Base-by-base conservation (phyloP, 1,139 yeast species). In the Magnusiomyces paraingens region DNA sequence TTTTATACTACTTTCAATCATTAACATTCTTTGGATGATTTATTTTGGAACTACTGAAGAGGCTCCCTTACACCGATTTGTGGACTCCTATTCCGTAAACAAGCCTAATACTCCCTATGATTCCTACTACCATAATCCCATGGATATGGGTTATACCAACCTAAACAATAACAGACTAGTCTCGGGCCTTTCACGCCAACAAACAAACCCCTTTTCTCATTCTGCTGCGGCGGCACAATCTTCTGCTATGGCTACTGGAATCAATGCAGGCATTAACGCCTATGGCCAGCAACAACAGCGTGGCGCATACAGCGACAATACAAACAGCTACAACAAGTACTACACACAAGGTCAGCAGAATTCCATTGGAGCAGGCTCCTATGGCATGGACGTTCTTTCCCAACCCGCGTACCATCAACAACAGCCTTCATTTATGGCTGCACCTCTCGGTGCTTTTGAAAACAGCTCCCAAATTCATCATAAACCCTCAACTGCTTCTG, bases 1-100 rank as follows among this genome's bases (percentile, higher is more conserved):
- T 3, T 85, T 87, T 62, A 86, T 93, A 58, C 73, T 93, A 55
- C 73, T 89, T 52, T 83, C 94, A 22, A 88, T 91, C 69, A 76
- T 89, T 58, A 88, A 91, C 67, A 62, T 72, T 35, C 54, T 76
- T 38, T 93, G 97, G 96, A 77, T 91, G 53, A 74, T 90, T 56
- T 91, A 90, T 70, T 87, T 86, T 67, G 98, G 78, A 40, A 71
- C 78, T 2, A 64, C 74, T 2, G 66, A 66, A 41, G 75, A 73
- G 50, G 74, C 72, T 21, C 93, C 95, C 45, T 75, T 89, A 18
- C 90, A 88, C 67, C 82, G 85, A 65, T 86, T 86, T 74, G 79
- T 93, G 57, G 96, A 90, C 73, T 85, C 95, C 5, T 88, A 85
- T 65, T 72, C 69, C 5, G 63, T 64, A 29, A 58, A 62, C 55